Evolutionary conservation across 345 rosid species (phyloP), one percentile per base, ranked within the genome.

Genomic region (Schrenkiella parvula): DNA sequence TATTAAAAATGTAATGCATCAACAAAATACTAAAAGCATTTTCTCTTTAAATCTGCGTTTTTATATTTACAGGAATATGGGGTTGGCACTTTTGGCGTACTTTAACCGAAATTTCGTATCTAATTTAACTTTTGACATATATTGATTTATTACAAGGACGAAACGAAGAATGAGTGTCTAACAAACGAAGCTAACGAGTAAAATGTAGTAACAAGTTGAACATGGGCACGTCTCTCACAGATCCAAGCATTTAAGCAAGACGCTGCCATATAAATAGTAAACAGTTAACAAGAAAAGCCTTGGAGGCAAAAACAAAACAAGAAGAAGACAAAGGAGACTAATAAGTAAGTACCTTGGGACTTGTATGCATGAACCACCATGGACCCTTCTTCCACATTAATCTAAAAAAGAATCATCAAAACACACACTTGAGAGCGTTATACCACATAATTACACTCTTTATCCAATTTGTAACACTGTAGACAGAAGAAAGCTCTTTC

Each of bases 361-460:
- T 74, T 35, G 29, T 66, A 74, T 91, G 96, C 84, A 93, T 57
- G 87, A 91, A 91, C 97, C 97, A 89, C 97, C 98, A 93, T 26
- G 98, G 97, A 60, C 98, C 98, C 19, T 81, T 77, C 80, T 70
- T 88, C 31, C 87, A 85, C 64, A 75, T 71, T 65, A 89, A 71
- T 75, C 97, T 93, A 80, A 3, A 35, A 72, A 80, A 3, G 26
- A 72, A 34, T 43, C 74, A 53, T 69, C 57, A 48, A 35, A 43
- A 59, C 62, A 53, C 48, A 28, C 62, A 56, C 55, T 46, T 66
- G 6, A 31, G 42, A 46, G 51, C 9, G 32, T 21, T 46, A 1
- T 19, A 25, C 60, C 70, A 63, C 43, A 53, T 23, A 4, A 15
- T 42, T 26, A 19, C 25, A 66, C 19, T 34, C 17, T 29, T 56